A percentile compares a stretch with the other conserved stretches of the same genome.
Conservation (phyloP, 768 basidiomycete species). For the Tulasnella sp. region DNA sequence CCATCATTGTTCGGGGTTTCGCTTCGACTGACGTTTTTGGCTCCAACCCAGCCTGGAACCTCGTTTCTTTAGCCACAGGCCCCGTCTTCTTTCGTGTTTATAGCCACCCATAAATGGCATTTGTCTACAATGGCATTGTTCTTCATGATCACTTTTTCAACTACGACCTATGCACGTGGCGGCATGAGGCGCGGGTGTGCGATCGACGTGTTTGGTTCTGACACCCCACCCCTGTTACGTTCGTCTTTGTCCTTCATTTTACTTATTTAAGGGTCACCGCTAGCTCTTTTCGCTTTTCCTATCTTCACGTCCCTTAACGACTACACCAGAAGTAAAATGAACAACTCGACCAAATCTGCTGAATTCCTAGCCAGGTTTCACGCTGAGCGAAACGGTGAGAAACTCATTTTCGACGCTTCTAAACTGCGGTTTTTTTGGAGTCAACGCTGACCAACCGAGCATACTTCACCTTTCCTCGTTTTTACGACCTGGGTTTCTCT, state of each 20-base stretch:
- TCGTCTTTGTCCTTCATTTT: neutral
- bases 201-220: too few species aligned
- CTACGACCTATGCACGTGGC: neutral
- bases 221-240: too few species aligned
- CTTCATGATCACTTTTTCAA: neutral
- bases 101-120: neutral
- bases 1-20: neutral
- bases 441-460: neutral
- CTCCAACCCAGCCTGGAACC: neutral
- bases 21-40: neutral
- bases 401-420: neutral
- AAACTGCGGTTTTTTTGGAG: neutral
- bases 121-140: neutral
- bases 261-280: neutral
- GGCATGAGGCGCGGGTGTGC: neutral
- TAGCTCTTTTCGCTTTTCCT: neutral
- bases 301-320: neutral
- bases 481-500: too few species aligned
- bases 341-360: neutral
- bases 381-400: conserved; percentile 4
- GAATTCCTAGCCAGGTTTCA: neutral
- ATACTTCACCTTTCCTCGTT: neutral
- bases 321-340: neutral
- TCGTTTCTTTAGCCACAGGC: neutral
- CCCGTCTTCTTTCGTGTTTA: neutral